Percentiles rank a stretch among this genome's conserved stretches.
Evolutionary conservation across 208 protist species (phyloP).

Genomic region (Acanthamoeba rhysodes): DNA sequence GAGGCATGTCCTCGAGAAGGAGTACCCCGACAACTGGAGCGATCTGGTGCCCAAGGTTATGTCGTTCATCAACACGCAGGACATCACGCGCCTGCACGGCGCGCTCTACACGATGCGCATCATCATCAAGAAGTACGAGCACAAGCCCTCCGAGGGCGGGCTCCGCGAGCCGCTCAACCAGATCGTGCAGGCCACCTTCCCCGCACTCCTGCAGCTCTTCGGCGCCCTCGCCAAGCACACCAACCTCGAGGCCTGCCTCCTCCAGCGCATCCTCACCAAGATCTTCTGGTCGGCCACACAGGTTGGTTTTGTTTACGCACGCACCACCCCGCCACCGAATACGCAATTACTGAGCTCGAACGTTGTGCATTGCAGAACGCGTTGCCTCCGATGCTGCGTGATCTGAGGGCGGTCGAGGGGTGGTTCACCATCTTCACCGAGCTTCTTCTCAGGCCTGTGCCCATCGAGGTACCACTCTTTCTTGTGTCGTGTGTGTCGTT

Average conservation of each 20-base stretch:
- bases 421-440: constrained; percentile 13
- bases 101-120: constrained; percentile 55
- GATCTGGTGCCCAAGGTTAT: constrained; percentile 45
- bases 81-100: background rate
- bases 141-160: constrained; percentile 46
- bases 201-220: constrained; percentile 36
- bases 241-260: constrained; percentile 12
- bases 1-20: constrained; percentile 37
- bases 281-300: constrained; percentile 67
- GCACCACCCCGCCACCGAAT: background rate
- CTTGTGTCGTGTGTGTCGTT: background rate
- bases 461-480: background rate
- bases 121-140: constrained; percentile 67
- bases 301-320: background rate
- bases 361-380: background rate
- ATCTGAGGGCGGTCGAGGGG: background rate
- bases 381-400: background rate
- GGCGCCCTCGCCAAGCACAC: constrained; percentile 8
- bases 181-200: constrained; percentile 46
- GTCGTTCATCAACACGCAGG: background rate
- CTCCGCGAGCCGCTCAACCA: constrained; percentile 62
- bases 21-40: constrained; percentile 19
- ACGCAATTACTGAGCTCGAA: background rate
- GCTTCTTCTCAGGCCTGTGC: constrained; percentile 29
- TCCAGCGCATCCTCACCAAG: constrained; percentile 32